Percentiles rank a stretch among this genome's conserved stretches.
Conservation (phyloP, 2,329 filamentous ascomycete species). For the Remersonia thermophila region DNA sequence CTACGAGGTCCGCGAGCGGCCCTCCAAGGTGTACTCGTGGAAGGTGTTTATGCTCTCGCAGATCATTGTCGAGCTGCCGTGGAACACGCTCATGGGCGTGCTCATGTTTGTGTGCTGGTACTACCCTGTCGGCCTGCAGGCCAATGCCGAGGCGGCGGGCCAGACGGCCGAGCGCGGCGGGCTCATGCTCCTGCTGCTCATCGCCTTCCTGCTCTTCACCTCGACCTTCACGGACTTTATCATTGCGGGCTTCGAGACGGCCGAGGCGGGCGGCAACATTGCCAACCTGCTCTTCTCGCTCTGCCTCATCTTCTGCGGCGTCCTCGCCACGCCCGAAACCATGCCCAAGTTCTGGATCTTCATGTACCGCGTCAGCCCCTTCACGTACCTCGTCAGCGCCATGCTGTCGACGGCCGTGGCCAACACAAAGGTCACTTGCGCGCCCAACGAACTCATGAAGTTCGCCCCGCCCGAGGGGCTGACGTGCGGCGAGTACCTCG, state of each 20-base stretch:
- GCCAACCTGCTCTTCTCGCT: constrained; percentile 65
- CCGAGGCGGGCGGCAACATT: constrained; percentile 64
- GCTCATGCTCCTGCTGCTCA: constrained; percentile 67
- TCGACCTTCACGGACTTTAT: constrained; percentile 71
- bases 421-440: constrained; percentile 52
- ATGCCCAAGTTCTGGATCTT: constrained; percentile 72
- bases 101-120: constrained; percentile 75
- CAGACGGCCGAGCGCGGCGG: constrained; percentile 56
- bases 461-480: constrained; percentile 48
- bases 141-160: constrained; percentile 51
- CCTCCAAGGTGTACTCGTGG: constrained; percentile 77
- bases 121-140: constrained; percentile 69
- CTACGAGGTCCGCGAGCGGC: constrained; percentile 76
- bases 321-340: constrained; percentile 49
- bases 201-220: constrained; percentile 66
- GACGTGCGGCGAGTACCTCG: constrained; percentile 50
- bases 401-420: constrained; percentile 61
- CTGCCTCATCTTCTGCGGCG: constrained; percentile 62
- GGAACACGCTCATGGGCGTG: constrained; percentile 65
- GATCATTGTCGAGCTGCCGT: constrained; percentile 75
- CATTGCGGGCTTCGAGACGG: constrained; percentile 62
- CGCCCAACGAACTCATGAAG: constrained; percentile 54
- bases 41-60: constrained; percentile 74
- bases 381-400: constrained; percentile 67
- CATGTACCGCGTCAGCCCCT: constrained; percentile 72